These are phyloP conservation scores for Backusella westeae DNA, from an alignment of 192 early-diverging fungal species.

Conservation along the genomic window DNA sequence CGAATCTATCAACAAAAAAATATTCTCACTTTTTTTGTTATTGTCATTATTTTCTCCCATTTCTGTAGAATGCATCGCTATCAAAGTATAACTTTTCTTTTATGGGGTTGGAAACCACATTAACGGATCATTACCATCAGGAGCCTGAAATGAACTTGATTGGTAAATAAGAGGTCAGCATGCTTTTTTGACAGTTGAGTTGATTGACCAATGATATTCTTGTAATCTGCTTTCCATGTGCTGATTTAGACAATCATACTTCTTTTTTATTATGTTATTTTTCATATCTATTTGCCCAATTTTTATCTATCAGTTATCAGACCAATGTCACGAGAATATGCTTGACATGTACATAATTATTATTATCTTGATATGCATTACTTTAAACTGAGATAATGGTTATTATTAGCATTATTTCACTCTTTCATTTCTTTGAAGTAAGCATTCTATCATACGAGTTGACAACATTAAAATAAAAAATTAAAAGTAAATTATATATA, in stretches of 20 bases:
- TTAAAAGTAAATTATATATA: neutral
- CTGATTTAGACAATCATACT: neutral
- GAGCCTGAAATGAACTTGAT: neutral
- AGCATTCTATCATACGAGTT: neutral
- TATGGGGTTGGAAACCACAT: neutral
- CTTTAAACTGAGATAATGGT: neutral
- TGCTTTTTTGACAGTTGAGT: neutral
- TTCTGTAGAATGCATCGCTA: neutral
- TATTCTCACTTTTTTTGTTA: neutral
- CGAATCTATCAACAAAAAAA: neutral
- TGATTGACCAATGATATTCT: neutral
- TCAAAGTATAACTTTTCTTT: neutral
- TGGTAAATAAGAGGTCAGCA: neutral
- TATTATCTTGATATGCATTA: conserved; percentile 1
- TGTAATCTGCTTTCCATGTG: neutral
- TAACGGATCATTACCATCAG: neutral
- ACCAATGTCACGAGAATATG: conserved; percentile 2
- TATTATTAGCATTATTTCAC: neutral
- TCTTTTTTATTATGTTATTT: conserved; percentile 1
- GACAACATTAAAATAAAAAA: neutral
- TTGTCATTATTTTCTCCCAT: neutral
- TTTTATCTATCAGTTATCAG: conserved; percentile 3
- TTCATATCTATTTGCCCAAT: neutral
- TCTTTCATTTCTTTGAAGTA: neutral
- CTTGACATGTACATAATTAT: neutral